Conservation (phyloP, 352 stramenopile species). For the Phytopythium sindhum region DNA sequence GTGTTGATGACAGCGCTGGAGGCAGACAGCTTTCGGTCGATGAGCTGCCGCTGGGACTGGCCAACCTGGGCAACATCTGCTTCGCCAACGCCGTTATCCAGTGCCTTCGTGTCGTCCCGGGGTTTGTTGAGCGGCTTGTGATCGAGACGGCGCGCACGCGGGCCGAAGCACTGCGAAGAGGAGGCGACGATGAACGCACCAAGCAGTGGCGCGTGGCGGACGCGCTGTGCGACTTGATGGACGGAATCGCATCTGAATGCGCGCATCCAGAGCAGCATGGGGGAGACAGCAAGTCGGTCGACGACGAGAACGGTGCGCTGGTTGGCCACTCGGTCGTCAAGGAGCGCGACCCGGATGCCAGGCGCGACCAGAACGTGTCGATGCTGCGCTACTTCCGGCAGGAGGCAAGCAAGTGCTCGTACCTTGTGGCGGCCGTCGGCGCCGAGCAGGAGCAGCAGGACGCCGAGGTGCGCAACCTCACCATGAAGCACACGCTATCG, state of each 20-base stretch:
- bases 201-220: conserved; percentile 9
- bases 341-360: neutral
- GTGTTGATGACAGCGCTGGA: neutral
- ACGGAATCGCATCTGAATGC: conserved; percentile 1
- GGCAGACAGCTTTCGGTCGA: conserved; percentile 4
- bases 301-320: neutral
- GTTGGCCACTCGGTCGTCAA: neutral
- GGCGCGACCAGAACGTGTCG: conserved; percentile 3
- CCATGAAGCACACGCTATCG: neutral
- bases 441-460: conserved; percentile 75
- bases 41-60: conserved; percentile 30
- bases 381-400: conserved; percentile 23
- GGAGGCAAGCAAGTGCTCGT: conserved; percentile 41
- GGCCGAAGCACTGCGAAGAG: neutral
- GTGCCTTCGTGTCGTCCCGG: conserved; percentile 45
- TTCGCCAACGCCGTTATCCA: conserved; percentile 78
- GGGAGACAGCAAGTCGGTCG: neutral
- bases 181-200: neutral
- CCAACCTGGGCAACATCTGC: conserved; percentile 74
- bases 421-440: conserved; percentile 32
- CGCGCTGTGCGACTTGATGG: conserved; percentile 14
- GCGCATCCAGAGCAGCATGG: neutral
- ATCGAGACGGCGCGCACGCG: conserved; percentile 1
- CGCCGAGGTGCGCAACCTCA: conserved; percentile 32
- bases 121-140: conserved; percentile 26